phyloP scores from a whole-genome alignment of 2,329 filamentous ascomycete genomes.

The Stagonosporopsis cucurbitacearum region DNA sequence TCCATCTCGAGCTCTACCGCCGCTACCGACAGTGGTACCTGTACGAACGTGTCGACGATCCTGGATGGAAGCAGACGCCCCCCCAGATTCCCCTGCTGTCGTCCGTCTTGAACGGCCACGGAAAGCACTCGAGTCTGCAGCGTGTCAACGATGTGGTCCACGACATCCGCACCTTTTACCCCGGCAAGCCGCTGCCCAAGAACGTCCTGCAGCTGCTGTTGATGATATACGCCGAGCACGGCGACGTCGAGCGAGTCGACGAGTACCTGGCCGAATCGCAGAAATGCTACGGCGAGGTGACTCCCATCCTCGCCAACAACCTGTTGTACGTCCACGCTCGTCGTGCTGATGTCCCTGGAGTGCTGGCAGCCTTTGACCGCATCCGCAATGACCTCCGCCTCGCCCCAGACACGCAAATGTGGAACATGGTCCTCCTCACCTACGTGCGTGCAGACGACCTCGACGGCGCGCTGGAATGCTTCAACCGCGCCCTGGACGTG shows the following conservation, averaged over 20 bases:
- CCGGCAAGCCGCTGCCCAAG: constrained; percentile 24
- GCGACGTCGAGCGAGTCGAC: constrained; percentile 42
- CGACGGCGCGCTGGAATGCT: constrained; percentile 67
- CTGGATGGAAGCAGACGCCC: neutral
- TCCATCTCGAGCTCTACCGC: constrained; percentile 36
- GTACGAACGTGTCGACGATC: constrained; percentile 17
- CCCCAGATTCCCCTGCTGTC: constrained; percentile 26
- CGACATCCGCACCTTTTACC: constrained; percentile 39
- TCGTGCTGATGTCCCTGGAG: constrained; percentile 67
- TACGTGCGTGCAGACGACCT: constrained; percentile 71
- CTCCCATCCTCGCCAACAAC: constrained; percentile 26
- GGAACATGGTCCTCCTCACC: constrained; percentile 79
- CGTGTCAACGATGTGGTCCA: constrained; percentile 30
- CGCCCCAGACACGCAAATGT: constrained; percentile 65
- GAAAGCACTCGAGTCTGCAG: constrained; percentile 26
- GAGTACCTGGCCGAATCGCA: constrained; percentile 41
- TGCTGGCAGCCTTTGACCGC: constrained; percentile 67
- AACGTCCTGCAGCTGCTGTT: constrained; percentile 32
- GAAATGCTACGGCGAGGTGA: constrained; percentile 12
- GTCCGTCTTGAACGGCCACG: constrained; percentile 34
- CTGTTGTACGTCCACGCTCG: constrained; percentile 75
- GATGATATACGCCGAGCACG: constrained; percentile 42
- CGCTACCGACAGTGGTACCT: constrained; percentile 30
- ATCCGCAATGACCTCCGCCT: constrained; percentile 64
- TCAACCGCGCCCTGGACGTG: constrained; percentile 64